These are phyloP conservation scores for Cafeteria roenbergensis DNA, from an alignment of 108 stramenopile genomes.

Conservation along the genomic window DNA sequence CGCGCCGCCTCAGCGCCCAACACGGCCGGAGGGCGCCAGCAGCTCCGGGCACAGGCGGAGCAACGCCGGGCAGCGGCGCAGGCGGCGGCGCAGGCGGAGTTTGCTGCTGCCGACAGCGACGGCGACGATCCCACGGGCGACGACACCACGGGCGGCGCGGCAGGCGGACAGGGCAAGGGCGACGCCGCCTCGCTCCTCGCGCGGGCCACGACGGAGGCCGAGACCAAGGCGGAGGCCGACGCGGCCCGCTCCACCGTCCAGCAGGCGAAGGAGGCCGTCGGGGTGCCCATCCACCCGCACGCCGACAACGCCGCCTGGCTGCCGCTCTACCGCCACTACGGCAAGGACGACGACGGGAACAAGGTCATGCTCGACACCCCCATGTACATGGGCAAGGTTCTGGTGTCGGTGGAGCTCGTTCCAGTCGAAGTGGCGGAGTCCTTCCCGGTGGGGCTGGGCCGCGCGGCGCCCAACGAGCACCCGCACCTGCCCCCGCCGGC, in stretches of 20 bases:
- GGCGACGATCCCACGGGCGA: neutral
- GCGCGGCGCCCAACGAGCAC: slow-evolving; percentile 37
- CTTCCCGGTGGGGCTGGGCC: slow-evolving; percentile 27
- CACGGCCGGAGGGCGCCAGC: too few relatives aligned
- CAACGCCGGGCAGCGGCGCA: too few relatives aligned
- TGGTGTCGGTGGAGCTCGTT: slow-evolving; percentile 21
- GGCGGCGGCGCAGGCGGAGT: too few relatives aligned
- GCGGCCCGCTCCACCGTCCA: neutral
- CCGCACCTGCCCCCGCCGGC: slow-evolving; percentile 38
- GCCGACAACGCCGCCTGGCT: slow-evolving; percentile 25
- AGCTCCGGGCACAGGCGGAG: too few relatives aligned
- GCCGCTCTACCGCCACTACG: slow-evolving; percentile 16
- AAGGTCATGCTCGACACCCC: neutral
- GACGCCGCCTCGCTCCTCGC: neutral
- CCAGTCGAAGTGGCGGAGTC: slow-evolving; percentile 34
- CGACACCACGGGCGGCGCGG: neutral
- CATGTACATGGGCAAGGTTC: slow-evolving; percentile 12
- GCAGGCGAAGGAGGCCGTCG: slow-evolving; percentile 8
- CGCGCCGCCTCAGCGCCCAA: too few relatives aligned
- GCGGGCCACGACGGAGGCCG: neutral
- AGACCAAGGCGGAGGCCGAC: neutral
- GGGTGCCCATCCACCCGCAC: slow-evolving; percentile 3
- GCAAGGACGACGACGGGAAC: slow-evolving; percentile 10
- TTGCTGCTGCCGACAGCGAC: slow-evolving; percentile 11
- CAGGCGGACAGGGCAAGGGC: slow-evolving; percentile 1